These are phyloP conservation scores for Penicillium crystallinum DNA, from an alignment of 495 filamentous ascomycete genomes.

Conservation along the genomic window DNA sequence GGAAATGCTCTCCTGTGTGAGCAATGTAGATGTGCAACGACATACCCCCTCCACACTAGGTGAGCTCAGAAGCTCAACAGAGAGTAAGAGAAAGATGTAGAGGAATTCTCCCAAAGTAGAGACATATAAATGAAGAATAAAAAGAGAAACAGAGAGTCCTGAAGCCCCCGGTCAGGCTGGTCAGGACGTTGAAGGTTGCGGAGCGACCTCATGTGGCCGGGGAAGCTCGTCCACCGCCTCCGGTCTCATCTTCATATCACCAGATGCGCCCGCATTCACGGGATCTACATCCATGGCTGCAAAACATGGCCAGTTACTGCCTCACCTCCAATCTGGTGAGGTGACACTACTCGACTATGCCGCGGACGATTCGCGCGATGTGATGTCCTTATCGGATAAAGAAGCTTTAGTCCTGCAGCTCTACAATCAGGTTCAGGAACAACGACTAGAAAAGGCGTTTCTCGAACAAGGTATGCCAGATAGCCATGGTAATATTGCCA, in stretches of 20 bases:
- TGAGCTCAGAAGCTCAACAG: slow-evolving; percentile 28
- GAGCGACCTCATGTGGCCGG: not conserved
- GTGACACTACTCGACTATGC: slow-evolving; percentile 36
- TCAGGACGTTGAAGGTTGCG: not conserved
- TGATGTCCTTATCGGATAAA: slow-evolving; percentile 51
- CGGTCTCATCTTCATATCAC: slow-evolving; percentile 25
- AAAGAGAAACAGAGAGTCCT: slow-evolving; percentile 9
- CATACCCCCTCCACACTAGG: slow-evolving; percentile 50
- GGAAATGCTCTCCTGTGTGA: slow-evolving; percentile 79
- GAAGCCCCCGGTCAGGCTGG: slow-evolving; percentile 18
- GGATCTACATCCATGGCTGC: slow-evolving; percentile 37
- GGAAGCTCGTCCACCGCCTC: slow-evolving; percentile 21
- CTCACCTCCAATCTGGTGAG: slow-evolving; percentile 37
- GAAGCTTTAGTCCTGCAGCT: slow-evolving; percentile 61
- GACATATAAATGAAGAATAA: slow-evolving; percentile 3
- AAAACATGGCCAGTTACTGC: slow-evolving; percentile 26
- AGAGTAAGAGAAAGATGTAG: slow-evolving; percentile 28
- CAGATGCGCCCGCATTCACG: slow-evolving; percentile 31
- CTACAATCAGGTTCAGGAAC: slow-evolving; percentile 63
- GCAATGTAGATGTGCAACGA: slow-evolving; percentile 79
- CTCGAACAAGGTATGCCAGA: slow-evolving; percentile 47
- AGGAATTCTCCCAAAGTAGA: slow-evolving; percentile 10
- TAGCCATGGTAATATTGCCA: not conserved
- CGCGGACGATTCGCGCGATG: slow-evolving; percentile 40
- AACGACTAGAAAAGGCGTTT: slow-evolving; percentile 64